phyloP scores from a whole-genome alignment of 2,329 filamentous ascomycete genomes.

The Xylaria sp. region DNA sequence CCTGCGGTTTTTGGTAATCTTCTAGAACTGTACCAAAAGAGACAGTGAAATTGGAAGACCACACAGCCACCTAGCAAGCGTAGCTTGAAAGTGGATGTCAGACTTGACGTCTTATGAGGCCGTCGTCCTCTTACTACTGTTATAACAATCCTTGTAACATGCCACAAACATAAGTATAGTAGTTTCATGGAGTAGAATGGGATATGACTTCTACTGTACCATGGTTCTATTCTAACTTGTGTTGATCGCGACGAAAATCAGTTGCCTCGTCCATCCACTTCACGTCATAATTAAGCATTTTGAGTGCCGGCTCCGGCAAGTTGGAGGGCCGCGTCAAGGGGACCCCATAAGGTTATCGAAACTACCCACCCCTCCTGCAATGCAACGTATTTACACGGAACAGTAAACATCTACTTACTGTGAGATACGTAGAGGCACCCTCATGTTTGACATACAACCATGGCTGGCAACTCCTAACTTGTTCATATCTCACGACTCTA shows the following conservation, averaged over 20 bases:
- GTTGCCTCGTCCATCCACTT: conserved; percentile 1
- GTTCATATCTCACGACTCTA: neutral
- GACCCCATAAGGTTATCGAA: neutral
- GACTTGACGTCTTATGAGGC: neutral
- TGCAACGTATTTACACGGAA: conserved; percentile 11
- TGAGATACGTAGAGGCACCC: neutral
- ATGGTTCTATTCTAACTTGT: neutral
- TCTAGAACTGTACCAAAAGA: conserved; percentile 5
- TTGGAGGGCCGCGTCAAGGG: neutral
- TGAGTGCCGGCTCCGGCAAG: conserved; percentile 1
- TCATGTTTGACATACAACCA: neutral
- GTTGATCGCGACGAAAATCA: conserved; percentile 13
- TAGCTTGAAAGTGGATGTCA: neutral
- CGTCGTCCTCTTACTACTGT: neutral
- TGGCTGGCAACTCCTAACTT: too few species aligned
- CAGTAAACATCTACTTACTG: conserved; percentile 18
- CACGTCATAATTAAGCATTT: conserved; percentile 13
- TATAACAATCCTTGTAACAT: neutral
- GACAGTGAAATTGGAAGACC: neutral
- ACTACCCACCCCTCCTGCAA: conserved; percentile 6
- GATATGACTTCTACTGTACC: neutral
- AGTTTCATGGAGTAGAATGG: neutral
- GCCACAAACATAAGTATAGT: neutral
- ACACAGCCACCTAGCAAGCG: neutral
- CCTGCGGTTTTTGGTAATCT: conserved; percentile 3